Evolutionary conservation across 2,329 filamentous ascomycete species (phyloP).

Genomic region (Colletotrichum kahawae): DNA sequence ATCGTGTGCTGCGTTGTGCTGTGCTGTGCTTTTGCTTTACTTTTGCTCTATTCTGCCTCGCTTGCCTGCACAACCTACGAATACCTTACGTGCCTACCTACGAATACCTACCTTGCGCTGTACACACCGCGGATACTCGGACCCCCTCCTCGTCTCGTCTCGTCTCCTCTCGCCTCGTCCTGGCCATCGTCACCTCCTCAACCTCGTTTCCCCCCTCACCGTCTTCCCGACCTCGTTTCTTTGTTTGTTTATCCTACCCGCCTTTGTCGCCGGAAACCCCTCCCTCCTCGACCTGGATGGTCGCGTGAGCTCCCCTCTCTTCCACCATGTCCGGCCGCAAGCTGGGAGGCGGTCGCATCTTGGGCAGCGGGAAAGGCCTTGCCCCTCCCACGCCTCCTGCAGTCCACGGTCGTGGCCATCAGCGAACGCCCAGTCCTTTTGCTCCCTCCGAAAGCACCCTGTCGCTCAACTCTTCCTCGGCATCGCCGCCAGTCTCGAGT

Average conservation of each 20-base stretch:
- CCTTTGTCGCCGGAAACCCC: neutral
- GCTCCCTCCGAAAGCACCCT: conserved; percentile 71
- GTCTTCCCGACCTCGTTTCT: neutral
- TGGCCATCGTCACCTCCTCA: neutral
- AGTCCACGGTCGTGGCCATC: conserved; percentile 36
- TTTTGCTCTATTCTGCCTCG: neutral
- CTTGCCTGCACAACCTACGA: neutral
- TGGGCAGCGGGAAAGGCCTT: conserved; percentile 85
- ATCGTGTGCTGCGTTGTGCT: neutral
- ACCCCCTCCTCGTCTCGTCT: neutral
- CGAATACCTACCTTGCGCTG: neutral
- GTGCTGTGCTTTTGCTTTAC: neutral
- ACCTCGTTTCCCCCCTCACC: neutral
- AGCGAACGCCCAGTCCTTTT: conserved; percentile 53
- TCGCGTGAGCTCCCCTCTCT: conserved; percentile 14
- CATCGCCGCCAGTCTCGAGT: conserved; percentile 65
- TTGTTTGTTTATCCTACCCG: conserved; percentile 23
- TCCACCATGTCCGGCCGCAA: conserved; percentile 78
- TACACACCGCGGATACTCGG: neutral
- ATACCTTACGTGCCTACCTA: neutral
- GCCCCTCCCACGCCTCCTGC: conserved; percentile 61
- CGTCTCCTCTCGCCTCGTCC: neutral
- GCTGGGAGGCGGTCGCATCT: conserved; percentile 88
- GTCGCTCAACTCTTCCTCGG: conserved; percentile 74
- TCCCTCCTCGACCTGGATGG: conserved; percentile 11